These are phyloP conservation scores for Mucor irregularis DNA, from an alignment of 371 early-diverging fungal species.

Conservation along the genomic window DNA sequence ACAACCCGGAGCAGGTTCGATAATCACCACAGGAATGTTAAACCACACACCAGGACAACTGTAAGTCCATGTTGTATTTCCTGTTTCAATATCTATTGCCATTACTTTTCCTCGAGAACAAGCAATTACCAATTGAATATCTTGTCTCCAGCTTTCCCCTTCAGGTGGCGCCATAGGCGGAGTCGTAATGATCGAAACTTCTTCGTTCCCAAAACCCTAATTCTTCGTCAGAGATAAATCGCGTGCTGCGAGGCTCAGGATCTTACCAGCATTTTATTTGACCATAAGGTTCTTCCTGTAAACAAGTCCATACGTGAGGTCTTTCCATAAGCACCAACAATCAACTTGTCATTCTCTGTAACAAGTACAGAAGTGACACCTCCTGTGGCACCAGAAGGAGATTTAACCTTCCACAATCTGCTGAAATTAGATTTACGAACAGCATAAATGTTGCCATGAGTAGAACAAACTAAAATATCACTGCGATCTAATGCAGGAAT, in stretches of 20 bases:
- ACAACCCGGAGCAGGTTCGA: slow-evolving; percentile 17
- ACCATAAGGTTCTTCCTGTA: slow-evolving; percentile 3
- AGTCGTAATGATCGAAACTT: slow-evolving; percentile 7
- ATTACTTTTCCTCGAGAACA: slow-evolving; percentile 26
- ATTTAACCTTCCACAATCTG: slow-evolving; percentile 26
- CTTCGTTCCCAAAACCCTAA: slow-evolving; percentile 13
- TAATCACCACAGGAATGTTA: slow-evolving; percentile 23
- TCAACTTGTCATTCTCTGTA: slow-evolving; percentile 2
- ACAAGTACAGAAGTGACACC: not conserved
- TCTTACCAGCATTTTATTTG: slow-evolving; percentile 10
- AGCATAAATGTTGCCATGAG: slow-evolving; percentile 33
- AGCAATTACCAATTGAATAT: slow-evolving; percentile 15
- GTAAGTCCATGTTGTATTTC: slow-evolving; percentile 27
- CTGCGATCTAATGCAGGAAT: not conserved
- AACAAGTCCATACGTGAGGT: not conserved
- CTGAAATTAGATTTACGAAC: slow-evolving; percentile 27
- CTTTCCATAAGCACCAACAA: not conserved
- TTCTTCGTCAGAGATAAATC: not conserved
- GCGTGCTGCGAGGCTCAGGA: not conserved
- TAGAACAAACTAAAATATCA: slow-evolving; percentile 30
- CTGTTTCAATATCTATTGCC: slow-evolving; percentile 23
- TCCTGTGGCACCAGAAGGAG: not conserved
- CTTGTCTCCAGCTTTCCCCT: not conserved
- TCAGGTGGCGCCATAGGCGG: not conserved
- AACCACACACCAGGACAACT: slow-evolving; percentile 25